These are phyloP conservation scores for Candida frijolesensis DNA, from an alignment of 1,139 yeast genomes.

Conservation along the genomic window DNA sequence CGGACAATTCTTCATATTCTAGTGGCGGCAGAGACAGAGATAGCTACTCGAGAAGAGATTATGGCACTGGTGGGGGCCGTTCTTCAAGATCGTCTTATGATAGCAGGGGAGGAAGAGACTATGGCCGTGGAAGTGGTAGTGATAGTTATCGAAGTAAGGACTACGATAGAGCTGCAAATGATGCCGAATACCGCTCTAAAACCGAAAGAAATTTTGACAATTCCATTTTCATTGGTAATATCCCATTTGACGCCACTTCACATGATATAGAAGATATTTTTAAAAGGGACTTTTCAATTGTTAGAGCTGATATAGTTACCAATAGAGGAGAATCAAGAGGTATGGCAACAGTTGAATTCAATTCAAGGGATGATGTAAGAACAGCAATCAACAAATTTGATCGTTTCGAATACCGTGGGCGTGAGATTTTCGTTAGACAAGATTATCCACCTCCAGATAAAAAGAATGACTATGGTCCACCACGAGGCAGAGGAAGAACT, in stretches of 20 bases:
- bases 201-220: conserved; percentile 70
- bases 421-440: conserved; percentile 89
- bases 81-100: conserved; percentile 14
- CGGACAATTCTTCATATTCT: conserved; percentile 27
- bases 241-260: conserved; percentile 66
- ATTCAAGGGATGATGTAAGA: conserved; percentile 65
- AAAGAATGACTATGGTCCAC: conserved; percentile 23
- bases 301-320: conserved; percentile 87
- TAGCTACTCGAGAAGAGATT: conserved; percentile 22
- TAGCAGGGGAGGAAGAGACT: conserved; percentile 25
- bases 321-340: conserved; percentile 85
- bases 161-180: conserved; percentile 26
- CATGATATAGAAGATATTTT: conserved; percentile 63
- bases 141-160: neutral
- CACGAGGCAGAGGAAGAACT: conserved; percentile 18
- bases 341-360: conserved; percentile 91
- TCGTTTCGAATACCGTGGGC: conserved; percentile 67
- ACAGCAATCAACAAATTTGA: conserved; percentile 74
- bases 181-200: conserved; percentile 32
- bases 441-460: conserved; percentile 78
- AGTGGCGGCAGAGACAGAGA: conserved; percentile 11
- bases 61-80: conserved; percentile 12
- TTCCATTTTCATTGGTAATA: conserved; percentile 72
- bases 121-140: conserved; percentile 23
- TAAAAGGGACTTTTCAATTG: conserved; percentile 66